Evolutionary conservation across 148 eudicot genomes (phyloP).

Genomic region (Heliosperma pusillum): DNA sequence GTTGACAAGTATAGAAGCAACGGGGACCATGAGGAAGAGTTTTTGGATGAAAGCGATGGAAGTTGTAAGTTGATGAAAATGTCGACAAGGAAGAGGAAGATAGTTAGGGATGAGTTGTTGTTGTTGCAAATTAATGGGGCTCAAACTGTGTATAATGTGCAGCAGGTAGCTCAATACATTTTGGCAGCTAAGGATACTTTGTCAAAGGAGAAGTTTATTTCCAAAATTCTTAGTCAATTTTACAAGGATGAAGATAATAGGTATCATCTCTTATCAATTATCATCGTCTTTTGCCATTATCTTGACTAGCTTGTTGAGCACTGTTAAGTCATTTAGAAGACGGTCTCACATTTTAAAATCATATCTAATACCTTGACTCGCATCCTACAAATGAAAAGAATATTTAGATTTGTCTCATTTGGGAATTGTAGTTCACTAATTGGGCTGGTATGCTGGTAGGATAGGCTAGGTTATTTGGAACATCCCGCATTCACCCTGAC

Average conservation of each 20-base stretch:
- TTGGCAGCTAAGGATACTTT: neutral
- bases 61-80: neutral
- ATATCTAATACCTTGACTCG: neutral
- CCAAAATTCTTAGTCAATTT: neutral
- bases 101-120: constrained; percentile 2
- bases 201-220: constrained; percentile 7
- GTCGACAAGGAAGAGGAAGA: neutral
- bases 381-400: neutral
- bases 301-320: neutral
- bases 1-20: neutral
- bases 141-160: constrained; percentile 7
- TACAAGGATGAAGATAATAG: constrained; percentile 5
- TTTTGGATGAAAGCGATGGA: neutral
- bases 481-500: neutral
- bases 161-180: neutral
- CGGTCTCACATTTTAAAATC: neutral
- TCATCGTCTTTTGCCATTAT: neutral
- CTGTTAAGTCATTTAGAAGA: neutral
- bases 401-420: neutral
- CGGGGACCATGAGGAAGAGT: neutral
- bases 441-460: neutral
- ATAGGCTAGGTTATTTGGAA: neutral
- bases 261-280: neutral
- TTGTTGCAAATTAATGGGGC: neutral
- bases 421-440: neutral